Conservation (phyloP, 352 stramenopile species). For the Phytopythium kandeliae region DNA sequence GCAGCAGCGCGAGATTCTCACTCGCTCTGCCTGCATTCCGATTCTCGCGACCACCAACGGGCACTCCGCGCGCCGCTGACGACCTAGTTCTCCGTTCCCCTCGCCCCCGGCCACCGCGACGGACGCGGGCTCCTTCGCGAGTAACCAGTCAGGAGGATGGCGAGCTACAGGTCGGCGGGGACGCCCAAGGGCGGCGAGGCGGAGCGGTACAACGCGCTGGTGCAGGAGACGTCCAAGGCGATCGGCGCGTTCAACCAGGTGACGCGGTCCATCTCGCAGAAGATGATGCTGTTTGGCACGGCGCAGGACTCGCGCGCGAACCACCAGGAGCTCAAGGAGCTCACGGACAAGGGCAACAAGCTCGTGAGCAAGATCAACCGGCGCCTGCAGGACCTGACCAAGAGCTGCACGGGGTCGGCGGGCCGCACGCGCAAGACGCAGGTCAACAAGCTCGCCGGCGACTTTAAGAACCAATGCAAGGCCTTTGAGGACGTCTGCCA, state of each 20-base stretch:
- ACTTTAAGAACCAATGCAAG: conserved; percentile 63
- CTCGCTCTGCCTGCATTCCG: not conserved
- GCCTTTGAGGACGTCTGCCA: conserved; percentile 53
- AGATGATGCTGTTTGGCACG: conserved; percentile 55
- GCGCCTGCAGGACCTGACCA: conserved; percentile 40
- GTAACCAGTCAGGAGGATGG: too few relatives aligned
- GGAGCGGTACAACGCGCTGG: conserved; percentile 45
- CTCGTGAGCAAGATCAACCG: conserved; percentile 52
- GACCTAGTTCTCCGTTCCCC: not conserved
- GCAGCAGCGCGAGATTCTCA: too few relatives aligned
- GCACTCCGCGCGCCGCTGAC: not conserved
- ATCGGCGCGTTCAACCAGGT: conserved; percentile 54
- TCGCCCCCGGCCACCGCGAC: too few relatives aligned
- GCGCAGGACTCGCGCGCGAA: conserved; percentile 51
- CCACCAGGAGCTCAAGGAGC: conserved; percentile 56
- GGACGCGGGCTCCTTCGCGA: too few relatives aligned
- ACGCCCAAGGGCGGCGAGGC: conserved; percentile 41
- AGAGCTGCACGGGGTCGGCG: conserved; percentile 19
- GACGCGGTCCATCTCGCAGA: conserved; percentile 53
- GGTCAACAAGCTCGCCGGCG: conserved; percentile 43
- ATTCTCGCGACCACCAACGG: conserved; percentile 1
- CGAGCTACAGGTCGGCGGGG: conserved; percentile 46
- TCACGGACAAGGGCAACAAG: conserved; percentile 55
- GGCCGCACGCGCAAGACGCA: conserved; percentile 42
- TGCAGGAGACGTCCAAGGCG: conserved; percentile 56